Conservation (phyloP, 2,329 filamentous ascomycete species). For the Coniochaeta sp. region DNA sequence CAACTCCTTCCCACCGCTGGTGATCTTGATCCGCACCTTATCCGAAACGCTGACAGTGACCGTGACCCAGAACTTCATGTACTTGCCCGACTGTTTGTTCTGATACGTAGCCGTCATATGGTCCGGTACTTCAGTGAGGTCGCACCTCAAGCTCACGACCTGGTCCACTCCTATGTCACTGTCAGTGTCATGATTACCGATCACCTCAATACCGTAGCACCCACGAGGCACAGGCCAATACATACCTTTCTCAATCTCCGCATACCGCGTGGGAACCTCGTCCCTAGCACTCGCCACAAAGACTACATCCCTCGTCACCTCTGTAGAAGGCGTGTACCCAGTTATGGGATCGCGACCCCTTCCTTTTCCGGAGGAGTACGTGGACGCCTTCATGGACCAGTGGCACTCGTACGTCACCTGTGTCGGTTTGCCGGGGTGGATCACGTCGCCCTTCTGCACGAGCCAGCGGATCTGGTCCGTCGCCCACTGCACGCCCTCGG, state of each 20-base stretch:
- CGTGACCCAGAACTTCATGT: conserved; percentile 10
- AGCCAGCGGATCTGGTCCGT: conserved; percentile 18
- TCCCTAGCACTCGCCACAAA: conserved; percentile 13
- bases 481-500: conserved; percentile 14
- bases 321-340: neutral
- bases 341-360: neutral
- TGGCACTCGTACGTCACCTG: conserved; percentile 13
- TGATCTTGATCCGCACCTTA: conserved; percentile 11
- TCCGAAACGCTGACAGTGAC: conserved; percentile 10
- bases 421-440: conserved; percentile 13
- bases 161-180: conserved; percentile 6
- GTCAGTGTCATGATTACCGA: no score
- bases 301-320: conserved; percentile 13
- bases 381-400: conserved; percentile 13
- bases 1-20: conserved; percentile 8
- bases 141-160: conserved; percentile 11
- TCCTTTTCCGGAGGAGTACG: neutral
- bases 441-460: conserved; percentile 14
- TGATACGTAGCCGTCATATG: conserved; percentile 3
- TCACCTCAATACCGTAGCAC: no score
- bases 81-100: conserved; percentile 9
- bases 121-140: conserved; percentile 15
- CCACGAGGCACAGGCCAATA: neutral
- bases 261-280: conserved; percentile 10
- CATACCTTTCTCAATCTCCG: conserved; percentile 10